Evolutionary conservation across 257 asterid genomes (phyloP), one percentile per base, ranked within the genome.

Genomic region (Paraleonurus japonicus): DNA sequence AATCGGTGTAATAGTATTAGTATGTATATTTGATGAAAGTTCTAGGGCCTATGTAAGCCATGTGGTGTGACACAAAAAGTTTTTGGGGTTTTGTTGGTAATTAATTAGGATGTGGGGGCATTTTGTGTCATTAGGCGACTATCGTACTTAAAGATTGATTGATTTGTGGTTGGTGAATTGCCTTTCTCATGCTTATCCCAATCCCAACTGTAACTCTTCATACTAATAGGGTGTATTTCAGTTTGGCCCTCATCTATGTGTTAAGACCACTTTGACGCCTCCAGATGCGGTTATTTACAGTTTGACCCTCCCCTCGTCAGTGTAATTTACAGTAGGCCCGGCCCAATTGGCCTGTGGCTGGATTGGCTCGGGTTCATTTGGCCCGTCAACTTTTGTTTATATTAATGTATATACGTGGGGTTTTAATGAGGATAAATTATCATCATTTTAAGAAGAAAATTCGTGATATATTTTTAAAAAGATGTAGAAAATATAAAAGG

Each of bases 91-190:
- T 32, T 47, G 4, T 58, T 55, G 41, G 67, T 58, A n/a, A 50
- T 41, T 45, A n/a, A 65, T 55, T 27, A 39, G 0, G 12, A 22
- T 20, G 32, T 30, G 30, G 70, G 76, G 73, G 22, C 30, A 32
- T 24, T 28, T 43, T 30, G 8, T 63, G 58, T 59, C 5, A 77
- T 65, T 66, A 27, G 6, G 8, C 65, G 33, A 64, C 47, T 27
- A 13, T 16, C 45, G 4, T 20, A 43, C 15, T 11, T 17, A 28
- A 35, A 35, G 9, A 75, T 75, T 75, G n/a, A 61, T 60, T 33
- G 35, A 32, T 64, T 71, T 63, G 59, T 57, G 79, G 76, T 72
- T 55, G 84, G 78, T 80, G 79, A 35, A 35, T 68, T 68, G 59
- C 58, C 78, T 5, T 61, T 77, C 70, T 70, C 80, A 65, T 74